Base-by-base conservation (phyloP, 2,329 filamentous ascomycete genomes). In the Aspergillus persii region DNA sequence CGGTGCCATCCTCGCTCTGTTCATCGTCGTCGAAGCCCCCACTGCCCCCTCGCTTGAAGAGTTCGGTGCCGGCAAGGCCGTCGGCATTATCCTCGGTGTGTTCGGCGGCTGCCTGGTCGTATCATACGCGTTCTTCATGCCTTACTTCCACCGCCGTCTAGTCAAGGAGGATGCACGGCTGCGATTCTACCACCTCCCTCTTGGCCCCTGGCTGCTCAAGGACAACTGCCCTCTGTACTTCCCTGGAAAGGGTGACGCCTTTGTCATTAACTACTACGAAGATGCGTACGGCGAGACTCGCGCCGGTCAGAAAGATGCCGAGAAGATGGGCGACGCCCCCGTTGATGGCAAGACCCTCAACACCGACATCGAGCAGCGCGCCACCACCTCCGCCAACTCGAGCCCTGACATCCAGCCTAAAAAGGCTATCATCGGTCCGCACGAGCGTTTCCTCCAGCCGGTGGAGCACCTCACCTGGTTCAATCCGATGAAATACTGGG, bases 1-100 rank as follows among this genome's bases (percentile, higher is more conserved):
- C 0, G 79, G 74, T 48, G 80, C 75, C n/a, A 61, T 83, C 53
- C 77, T 82, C 48, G 79, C 81, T 4, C 75, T 90, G 69, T 83
- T 89, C 60, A 84, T 90, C 58, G 80, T 89, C 50, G 73, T 82
- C 59, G 67, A 70, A 58, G 67, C 66, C 4, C 68, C 69, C 1
- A 67, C 61, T 5, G 67, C 63, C 0, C 65, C 67, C 9, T 66
- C 64, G 0, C 58, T 69, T 18, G 68, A 69, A 12, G 63, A 62
- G 12, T 69, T 70, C 39, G 68, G 69, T 12, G 66, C 59, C 29
- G 68, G 68, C 23, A 70, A 66, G 41, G 64, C 61, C 0, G 63
- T 53, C 3, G 69, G 69, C 1, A 71, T 70, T 23, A 63, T 71
- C 11, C 50, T 71, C 2, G 69, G 69, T 23, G 68, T 70, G 3